phyloP scores from a whole-genome alignment of 1,284 basidiomycete species.

The Filobasidium uniguttulatum region DNA sequence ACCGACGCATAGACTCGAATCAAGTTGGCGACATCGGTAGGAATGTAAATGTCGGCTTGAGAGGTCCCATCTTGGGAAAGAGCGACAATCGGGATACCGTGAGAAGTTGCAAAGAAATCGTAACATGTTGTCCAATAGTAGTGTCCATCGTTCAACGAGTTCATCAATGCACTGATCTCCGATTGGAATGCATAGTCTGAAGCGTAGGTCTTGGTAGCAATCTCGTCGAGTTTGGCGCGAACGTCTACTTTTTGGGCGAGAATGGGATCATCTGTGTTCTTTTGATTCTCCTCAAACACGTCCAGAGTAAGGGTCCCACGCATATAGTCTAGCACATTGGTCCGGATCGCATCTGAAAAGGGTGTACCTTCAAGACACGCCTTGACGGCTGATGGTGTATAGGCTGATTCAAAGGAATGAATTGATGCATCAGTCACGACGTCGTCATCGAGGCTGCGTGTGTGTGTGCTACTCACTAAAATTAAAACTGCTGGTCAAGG shows the following conservation, averaged over 20 bases:
- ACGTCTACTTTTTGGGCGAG: conserved; percentile 14
- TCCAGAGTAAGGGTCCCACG: conserved; percentile 12
- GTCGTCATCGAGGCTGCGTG: too few relatives aligned
- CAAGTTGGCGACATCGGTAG: conserved; percentile 12
- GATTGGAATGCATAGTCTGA: conserved; percentile 17
- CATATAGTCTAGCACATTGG: conserved; percentile 14
- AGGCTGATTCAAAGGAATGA: too few relatives aligned
- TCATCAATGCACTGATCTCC: conserved; percentile 12
- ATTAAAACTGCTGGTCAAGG: too few relatives aligned
- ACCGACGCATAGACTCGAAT: background rate
- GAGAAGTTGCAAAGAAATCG: conserved; percentile 11
- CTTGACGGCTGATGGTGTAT: background rate
- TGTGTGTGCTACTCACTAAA: too few relatives aligned
- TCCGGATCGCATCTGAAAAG: conserved; percentile 8
- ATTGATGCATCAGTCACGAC: too few relatives aligned
- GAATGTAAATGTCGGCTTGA: conserved; percentile 11
- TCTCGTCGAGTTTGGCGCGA: conserved; percentile 9
- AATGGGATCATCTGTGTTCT: conserved; percentile 4
- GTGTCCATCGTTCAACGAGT: conserved; percentile 16
- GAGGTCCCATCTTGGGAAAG: background rate
- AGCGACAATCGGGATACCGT: conserved; percentile 14
- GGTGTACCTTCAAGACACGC: conserved; percentile 13
- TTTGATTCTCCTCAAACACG: conserved; percentile 16
- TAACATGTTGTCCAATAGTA: conserved; percentile 15
- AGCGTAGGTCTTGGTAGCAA: conserved; percentile 12